A percentile compares a stretch with the other conserved stretches of the same genome.
Conservation (phyloP, 495 filamentous ascomycete species). For the Aspergillus cristatus region DNA sequence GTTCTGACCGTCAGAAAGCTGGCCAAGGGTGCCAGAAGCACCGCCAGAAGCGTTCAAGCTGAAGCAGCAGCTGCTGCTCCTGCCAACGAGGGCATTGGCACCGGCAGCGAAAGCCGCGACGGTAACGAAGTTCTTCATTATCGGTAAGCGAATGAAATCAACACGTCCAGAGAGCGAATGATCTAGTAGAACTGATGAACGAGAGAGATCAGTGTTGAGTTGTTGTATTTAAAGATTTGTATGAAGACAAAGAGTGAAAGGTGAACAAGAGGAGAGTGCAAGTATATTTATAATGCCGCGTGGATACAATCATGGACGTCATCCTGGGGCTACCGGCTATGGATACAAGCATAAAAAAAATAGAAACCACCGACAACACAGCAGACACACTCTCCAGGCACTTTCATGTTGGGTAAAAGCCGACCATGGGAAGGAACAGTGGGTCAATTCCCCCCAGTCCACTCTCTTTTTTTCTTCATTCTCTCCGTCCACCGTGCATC, state of each 20-base stretch:
- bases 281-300: constrained; percentile 15
- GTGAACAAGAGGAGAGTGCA: too few relatives aligned
- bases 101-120: constrained; percentile 30
- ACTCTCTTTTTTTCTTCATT: too few relatives aligned
- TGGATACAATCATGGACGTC: constrained; percentile 8
- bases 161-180: not conserved
- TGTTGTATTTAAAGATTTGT: constrained; percentile 2
- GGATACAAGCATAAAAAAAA: constrained; percentile 10
- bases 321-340: too few relatives aligned
- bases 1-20: constrained; percentile 47
- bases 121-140: constrained; percentile 27
- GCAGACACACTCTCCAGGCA: too few relatives aligned
- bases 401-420: not conserved
- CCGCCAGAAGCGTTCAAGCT: constrained; percentile 36
- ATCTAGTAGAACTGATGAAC: not conserved
- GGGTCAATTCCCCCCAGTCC: too few relatives aligned
- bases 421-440: constrained; percentile 7
- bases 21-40: constrained; percentile 40
- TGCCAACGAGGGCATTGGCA: constrained; percentile 31
- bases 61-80: constrained; percentile 41
- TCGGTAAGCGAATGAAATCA: constrained; percentile 11
- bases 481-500: too few relatives aligned
- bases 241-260: too few relatives aligned
- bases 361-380: constrained; percentile 3
- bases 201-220: constrained; percentile 7